phyloP scores from a whole-genome alignment of 331 rosid species.

The Spiraea crenata region DNA sequence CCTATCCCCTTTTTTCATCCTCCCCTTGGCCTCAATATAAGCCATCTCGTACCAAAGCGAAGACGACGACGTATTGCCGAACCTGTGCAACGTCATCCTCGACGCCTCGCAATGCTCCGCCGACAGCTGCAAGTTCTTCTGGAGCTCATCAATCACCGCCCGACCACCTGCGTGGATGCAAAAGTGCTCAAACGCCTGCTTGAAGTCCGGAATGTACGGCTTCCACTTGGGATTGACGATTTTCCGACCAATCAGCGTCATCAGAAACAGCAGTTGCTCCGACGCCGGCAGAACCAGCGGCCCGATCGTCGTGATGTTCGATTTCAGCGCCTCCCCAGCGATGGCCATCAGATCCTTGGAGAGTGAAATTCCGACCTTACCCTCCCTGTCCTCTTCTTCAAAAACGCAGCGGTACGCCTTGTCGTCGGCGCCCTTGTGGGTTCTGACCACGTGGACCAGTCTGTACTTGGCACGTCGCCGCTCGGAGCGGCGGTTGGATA shows the following conservation, averaged over 20 bases:
- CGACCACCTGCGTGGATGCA: constrained; percentile 66
- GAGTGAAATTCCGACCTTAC: constrained; percentile 80
- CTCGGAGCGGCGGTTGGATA: constrained; percentile 62
- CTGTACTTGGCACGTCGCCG: constrained; percentile 66
- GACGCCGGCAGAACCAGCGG: constrained; percentile 65
- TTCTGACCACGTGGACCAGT: constrained; percentile 71
- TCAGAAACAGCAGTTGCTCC: constrained; percentile 49
- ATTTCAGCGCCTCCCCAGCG: constrained; percentile 91
- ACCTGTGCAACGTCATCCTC: constrained; percentile 58
- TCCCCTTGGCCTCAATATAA: constrained; percentile 57
- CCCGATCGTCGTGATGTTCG: constrained; percentile 80
- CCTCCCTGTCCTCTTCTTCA: constrained; percentile 79
- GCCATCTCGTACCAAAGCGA: constrained; percentile 58
- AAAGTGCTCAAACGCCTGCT: constrained; percentile 61
- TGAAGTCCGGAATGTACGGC: constrained; percentile 65
- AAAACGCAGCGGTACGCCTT: constrained; percentile 77
- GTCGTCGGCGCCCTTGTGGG: constrained; percentile 83
- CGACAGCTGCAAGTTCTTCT: constrained; percentile 62
- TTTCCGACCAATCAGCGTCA: constrained; percentile 49
- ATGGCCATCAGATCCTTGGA: constrained; percentile 94
- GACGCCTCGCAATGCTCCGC: constrained; percentile 62
- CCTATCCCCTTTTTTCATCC: constrained; percentile 55
- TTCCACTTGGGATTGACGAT: constrained; percentile 58
- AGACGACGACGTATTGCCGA: constrained; percentile 66
- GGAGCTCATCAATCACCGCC: constrained; percentile 61